Conservation (phyloP, 2,329 filamentous ascomycete species). For the Pseudopyrenochaeta lycopersici region DNA sequence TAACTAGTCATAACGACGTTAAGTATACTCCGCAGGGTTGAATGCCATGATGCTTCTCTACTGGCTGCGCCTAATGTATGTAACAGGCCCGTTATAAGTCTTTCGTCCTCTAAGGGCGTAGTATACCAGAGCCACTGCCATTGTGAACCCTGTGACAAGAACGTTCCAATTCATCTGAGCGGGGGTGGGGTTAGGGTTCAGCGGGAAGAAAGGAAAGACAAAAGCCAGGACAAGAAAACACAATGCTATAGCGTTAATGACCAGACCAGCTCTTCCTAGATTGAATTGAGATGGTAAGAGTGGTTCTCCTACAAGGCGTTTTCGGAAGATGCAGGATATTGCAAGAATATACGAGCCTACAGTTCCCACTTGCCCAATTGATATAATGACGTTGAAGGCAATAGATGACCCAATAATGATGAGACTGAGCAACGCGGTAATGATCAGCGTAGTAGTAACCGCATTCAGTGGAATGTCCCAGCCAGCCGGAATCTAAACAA, state of each 20-base stretch:
- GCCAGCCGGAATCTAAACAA: constrained; percentile 16
- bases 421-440: constrained; percentile 27
- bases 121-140: background rate
- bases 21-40: background rate
- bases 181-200: background rate
- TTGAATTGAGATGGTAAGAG: constrained; percentile 56
- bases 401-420: constrained; percentile 36
- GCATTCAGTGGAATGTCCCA: constrained; percentile 35
- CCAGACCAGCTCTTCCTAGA: constrained; percentile 53
- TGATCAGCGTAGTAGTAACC: constrained; percentile 21
- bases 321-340: constrained; percentile 55
- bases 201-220: constrained; percentile 55
- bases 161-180: constrained; percentile 3
- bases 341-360: constrained; percentile 42
- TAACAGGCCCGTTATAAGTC: constrained; percentile 1
- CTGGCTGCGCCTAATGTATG: background rate
- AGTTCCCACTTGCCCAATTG: constrained; percentile 9
- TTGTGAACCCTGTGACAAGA: constrained; percentile 1
- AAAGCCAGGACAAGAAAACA: constrained; percentile 50
- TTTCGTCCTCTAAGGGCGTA: background rate
- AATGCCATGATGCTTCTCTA: background rate
- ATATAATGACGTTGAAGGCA: constrained; percentile 30
- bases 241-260: constrained; percentile 52
- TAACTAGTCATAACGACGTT: background rate
- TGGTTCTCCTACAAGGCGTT: constrained; percentile 51